phyloP scores from a whole-genome alignment of 345 rosid genomes.

The Lepidium africanum region DNA sequence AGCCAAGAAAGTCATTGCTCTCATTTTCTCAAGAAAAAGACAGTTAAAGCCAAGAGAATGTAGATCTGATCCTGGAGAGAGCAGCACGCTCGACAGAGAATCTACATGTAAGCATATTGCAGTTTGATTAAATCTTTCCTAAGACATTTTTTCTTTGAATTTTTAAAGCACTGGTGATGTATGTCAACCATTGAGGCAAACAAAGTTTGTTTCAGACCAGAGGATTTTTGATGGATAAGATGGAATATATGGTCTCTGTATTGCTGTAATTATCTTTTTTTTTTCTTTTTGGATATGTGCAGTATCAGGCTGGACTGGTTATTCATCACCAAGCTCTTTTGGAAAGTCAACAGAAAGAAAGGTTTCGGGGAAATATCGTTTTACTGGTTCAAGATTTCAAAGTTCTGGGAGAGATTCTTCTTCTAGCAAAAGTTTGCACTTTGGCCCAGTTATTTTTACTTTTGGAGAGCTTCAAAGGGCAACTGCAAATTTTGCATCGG shows the following conservation, averaged over 20 bases:
- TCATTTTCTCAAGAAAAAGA: constrained; percentile 20
- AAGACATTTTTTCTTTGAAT: background rate
- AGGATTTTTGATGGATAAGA: background rate
- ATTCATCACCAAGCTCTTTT: constrained; percentile 42
- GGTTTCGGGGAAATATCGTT: constrained; percentile 43
- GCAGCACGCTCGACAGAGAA: constrained; percentile 17
- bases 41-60: constrained; percentile 19
- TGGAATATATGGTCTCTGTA: background rate
- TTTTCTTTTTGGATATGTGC: background rate
- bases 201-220: background rate
- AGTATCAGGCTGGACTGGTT: constrained; percentile 42
- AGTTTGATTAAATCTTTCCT: constrained; percentile 1
- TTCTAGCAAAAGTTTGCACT: constrained; percentile 33
- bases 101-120: constrained; percentile 48
- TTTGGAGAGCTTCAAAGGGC: constrained; percentile 65
- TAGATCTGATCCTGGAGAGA: constrained; percentile 28
- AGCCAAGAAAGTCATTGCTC: constrained; percentile 42
- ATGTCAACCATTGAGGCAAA: background rate
- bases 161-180: background rate
- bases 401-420: constrained; percentile 27
- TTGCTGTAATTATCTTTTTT: background rate
- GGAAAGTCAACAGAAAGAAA: constrained; percentile 34
- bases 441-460: constrained; percentile 37
- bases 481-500: constrained; percentile 58
- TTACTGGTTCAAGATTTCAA: constrained; percentile 24